These are phyloP conservation scores for Adansonia rubrostipa DNA, from an alignment of 441 rosid species.

Conservation along the genomic window DNA sequence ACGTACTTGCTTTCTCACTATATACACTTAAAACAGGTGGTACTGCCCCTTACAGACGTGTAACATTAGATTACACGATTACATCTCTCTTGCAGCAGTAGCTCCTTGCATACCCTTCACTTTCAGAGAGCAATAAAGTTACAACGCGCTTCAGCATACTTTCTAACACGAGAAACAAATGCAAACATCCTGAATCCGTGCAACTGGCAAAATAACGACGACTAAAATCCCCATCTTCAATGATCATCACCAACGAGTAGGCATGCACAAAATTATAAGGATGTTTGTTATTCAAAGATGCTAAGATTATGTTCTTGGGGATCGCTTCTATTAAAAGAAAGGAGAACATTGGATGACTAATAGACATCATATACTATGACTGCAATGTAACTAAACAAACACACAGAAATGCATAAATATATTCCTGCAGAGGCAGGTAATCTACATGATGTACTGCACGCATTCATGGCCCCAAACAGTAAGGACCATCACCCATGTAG, in stretches of 20 bases:
- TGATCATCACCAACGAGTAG: constrained; percentile 1
- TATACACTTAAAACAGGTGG: constrained; percentile 29
- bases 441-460: neutral
- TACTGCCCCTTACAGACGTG: neutral
- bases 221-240: constrained; percentile 10
- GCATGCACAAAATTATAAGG: constrained; percentile 29
- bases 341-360: neutral
- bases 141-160: neutral
- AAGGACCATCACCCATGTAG: constrained; percentile 88
- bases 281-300: constrained; percentile 20
- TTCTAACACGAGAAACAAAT: neutral
- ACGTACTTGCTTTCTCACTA: constrained; percentile 21
- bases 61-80: constrained; percentile 16
- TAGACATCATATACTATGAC: neutral
- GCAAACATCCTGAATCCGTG: constrained; percentile 22
- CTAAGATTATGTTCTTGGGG: neutral
- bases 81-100: neutral
- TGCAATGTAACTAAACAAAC: neutral
- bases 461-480: constrained; percentile 77
- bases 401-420: neutral
- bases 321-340: constrained; percentile 19
- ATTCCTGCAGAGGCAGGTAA: constrained; percentile 10
- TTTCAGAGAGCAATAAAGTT: neutral
- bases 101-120: neutral
- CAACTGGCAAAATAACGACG: neutral